Percentiles rank a stretch among this genome's conserved stretches.
Evolutionary conservation across 768 basidiomycete genomes (phyloP).

Genomic region (Cystobasidium onofrii): DNA sequence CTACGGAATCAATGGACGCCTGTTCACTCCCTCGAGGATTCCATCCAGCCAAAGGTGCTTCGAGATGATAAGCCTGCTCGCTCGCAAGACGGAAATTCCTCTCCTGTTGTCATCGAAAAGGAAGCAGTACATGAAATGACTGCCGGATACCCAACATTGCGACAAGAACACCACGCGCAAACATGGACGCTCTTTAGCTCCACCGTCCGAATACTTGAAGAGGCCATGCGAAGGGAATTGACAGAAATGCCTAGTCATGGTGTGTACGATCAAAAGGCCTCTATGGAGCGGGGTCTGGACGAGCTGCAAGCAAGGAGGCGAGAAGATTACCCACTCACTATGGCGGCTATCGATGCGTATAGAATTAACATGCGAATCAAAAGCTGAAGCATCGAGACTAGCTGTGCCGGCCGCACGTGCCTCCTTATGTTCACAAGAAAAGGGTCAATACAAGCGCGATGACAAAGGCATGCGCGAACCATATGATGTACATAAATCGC

Average conservation of each 20-base stretch:
- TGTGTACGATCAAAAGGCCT: not conserved
- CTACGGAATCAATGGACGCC: not conserved
- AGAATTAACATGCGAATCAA: not conserved
- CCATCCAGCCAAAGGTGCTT: no score
- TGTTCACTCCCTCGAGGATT: not conserved
- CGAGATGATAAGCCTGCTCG: not conserved
- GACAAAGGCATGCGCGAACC: no score
- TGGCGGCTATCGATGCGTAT: not conserved
- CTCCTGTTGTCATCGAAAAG: not conserved
- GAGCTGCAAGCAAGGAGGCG: not conserved
- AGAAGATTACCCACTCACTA: not conserved
- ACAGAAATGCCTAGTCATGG: not conserved
- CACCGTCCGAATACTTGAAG: not conserved
- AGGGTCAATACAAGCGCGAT: no score
- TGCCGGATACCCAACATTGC: not conserved
- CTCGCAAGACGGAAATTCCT: not conserved
- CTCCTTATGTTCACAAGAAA: no score
- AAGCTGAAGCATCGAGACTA: not conserved
- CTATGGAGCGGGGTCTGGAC: not conserved
- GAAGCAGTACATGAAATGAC: not conserved
- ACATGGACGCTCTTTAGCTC: not conserved
- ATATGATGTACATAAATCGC: no score
- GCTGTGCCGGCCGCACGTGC: no score
- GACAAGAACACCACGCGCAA: not conserved
- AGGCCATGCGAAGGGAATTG: not conserved